Base-by-base conservation (phyloP, 2,329 filamentous ascomycete genomes). In the Pseudocercospora macadamiae region DNA sequence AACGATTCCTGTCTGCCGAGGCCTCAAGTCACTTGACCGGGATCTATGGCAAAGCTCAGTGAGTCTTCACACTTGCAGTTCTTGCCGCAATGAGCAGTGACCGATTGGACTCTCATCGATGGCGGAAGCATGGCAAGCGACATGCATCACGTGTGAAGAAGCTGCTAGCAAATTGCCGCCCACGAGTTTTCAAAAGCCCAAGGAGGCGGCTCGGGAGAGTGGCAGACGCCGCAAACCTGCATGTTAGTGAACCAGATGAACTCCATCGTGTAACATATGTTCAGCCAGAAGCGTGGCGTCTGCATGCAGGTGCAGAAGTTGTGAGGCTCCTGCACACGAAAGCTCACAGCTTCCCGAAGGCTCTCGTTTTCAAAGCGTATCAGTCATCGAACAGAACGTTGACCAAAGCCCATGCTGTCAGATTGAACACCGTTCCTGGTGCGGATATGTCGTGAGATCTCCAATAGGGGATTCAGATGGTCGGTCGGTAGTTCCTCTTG, bases 181-280 rank as follows among this genome's bases (percentile, higher is more conserved):
- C 42, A 47, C 23, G 19, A 47, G n/a, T 28, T 2, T 21, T 14
- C 42, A 23, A 21, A 26, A 26, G 42, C 42, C 42, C 26, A 21
- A 47, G 19, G 12, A 47, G 19, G 23, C 42, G 42, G 42, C 42
- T 47, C 42, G 42, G 42, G 14, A 28, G 1, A 14, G 7, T 23
- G 23, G 42, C 21, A 47, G 42, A 47, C 23, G 42, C 42, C 42
- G 42, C 42, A 12, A 47, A 47, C 42, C 14, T 47, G 42, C 42
- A 28, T 26, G 9, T 47, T 16, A 47, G 42, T 47, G 23, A 23
- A 19, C 42, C 21, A 23, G 23, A 26, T 47, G 42, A 26, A 23
- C 23, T 14, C 19, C 19, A 25, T 16, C 14, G 42, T 26, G 42
- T n/a, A 26, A 47, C 42, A 26, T n/a, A 14, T 47, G 19, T 12